A percentile compares a stretch with the other conserved stretches of the same genome.
phyloP scores from a whole-genome alignment of 2,329 filamentous ascomycete genomes.

The Verticillium klebahnii region DNA sequence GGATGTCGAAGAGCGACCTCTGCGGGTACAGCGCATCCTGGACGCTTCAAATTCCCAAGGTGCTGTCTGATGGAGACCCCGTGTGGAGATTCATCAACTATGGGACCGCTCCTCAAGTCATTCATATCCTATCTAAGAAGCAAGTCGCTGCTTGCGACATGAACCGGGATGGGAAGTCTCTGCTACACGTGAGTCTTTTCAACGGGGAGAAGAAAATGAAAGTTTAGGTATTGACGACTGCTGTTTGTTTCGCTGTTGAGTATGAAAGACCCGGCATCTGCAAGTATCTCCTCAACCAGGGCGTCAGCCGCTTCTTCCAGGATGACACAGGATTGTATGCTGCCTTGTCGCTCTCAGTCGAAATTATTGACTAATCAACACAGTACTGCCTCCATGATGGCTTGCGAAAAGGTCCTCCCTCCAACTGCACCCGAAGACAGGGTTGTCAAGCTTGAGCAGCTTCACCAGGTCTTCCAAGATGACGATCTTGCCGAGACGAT shows the following conservation, averaged over 20 bases:
- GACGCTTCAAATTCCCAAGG: background rate
- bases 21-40: background rate
- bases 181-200: background rate
- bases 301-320: background rate
- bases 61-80: background rate
- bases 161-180: background rate
- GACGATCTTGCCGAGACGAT: background rate
- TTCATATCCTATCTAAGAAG: background rate
- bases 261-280: background rate
- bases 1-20: background rate
- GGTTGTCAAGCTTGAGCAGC: background rate
- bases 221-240: background rate
- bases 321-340: background rate
- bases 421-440: background rate
- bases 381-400: slow-evolving; percentile 2
- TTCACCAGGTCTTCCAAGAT: background rate
- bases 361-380: too few species aligned
- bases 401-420: background rate
- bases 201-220: background rate
- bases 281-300: background rate
- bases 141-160: background rate
- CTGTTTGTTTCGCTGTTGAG: background rate
- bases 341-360: too few species aligned
- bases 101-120: background rate
- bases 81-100: background rate